Evolutionary conservation across 768 basidiomycete genomes (phyloP).

Genomic region (Pleurotus sapidus): DNA sequence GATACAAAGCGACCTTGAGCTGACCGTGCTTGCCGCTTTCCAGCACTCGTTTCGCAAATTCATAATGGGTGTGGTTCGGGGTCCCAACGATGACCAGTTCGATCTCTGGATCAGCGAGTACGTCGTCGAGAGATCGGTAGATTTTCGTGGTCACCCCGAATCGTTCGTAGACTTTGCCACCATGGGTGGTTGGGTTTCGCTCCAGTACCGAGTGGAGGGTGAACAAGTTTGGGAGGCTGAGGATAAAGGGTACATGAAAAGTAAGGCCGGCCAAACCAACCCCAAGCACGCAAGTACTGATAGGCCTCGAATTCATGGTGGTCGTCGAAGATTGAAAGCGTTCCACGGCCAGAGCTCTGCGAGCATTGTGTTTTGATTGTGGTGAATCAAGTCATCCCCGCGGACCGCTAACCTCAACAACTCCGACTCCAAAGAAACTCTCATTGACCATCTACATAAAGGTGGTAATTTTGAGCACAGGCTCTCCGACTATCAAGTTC

Average conservation of each 20-base stretch:
- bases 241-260: conserved; percentile 80
- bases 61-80: conserved; percentile 73
- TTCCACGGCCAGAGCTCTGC: too few species aligned
- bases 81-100: conserved; percentile 70
- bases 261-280: conserved; percentile 75
- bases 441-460: too few species aligned
- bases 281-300: conserved; percentile 71
- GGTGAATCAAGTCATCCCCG: too few species aligned
- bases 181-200: conserved; percentile 57
- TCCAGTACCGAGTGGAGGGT: conserved; percentile 71
- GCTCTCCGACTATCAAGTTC: too few species aligned
- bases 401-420: too few species aligned
- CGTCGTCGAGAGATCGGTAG: conserved; percentile 57
- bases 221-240: conserved; percentile 69
- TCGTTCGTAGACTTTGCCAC: conserved; percentile 62
- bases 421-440: too few species aligned
- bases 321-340: background rate
- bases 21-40: conserved; percentile 73
- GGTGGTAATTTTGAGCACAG: too few species aligned
- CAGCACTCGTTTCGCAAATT: conserved; percentile 60
- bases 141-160: conserved; percentile 61
- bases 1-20: background rate
- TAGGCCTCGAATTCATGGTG: conserved; percentile 38
- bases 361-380: too few species aligned
- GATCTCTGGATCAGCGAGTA: conserved; percentile 58